Conservation (phyloP, 2,329 filamentous ascomycete species). For the Paecilomyces variotii region DNA sequence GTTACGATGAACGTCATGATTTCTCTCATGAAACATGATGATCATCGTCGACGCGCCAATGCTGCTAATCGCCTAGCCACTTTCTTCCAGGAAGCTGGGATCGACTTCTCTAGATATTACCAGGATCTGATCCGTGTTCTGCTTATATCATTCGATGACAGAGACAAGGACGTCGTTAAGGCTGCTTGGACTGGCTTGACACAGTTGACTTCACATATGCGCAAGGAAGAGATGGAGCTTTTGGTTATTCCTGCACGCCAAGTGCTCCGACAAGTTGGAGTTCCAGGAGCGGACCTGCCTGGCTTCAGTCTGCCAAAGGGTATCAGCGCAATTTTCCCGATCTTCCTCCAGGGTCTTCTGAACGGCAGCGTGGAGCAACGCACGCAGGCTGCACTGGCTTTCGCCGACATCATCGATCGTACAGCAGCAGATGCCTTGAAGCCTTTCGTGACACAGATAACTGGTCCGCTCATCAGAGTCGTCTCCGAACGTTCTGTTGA, state of each 20-base stretch:
- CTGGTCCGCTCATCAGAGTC: conserved; percentile 92
- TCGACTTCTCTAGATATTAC: conserved; percentile 94
- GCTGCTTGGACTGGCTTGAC: conserved; percentile 79
- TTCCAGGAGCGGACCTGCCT: conserved; percentile 72
- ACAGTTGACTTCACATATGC: conserved; percentile 78
- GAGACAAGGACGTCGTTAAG: conserved; percentile 76
- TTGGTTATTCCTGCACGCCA: conserved; percentile 80
- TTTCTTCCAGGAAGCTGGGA: conserved; percentile 71
- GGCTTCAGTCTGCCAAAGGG: conserved; percentile 92
- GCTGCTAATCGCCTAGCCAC: conserved; percentile 73
- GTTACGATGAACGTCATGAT: conserved; percentile 92
- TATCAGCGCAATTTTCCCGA: conserved; percentile 90
- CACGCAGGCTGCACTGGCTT: conserved; percentile 82
- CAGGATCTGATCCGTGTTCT: conserved; percentile 88
- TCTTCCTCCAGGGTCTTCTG: conserved; percentile 96
- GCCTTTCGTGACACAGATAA: conserved; percentile 95
- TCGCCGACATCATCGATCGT: conserved; percentile 91
- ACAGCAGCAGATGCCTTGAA: conserved; percentile 81
- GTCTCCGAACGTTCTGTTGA: conserved; percentile 94
- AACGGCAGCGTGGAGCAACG: conserved; percentile 90
- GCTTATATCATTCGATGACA: conserved; percentile 85
- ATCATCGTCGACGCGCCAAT: conserved; percentile 72
- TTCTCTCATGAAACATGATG: conserved; percentile 80
- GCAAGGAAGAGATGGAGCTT: conserved; percentile 97
- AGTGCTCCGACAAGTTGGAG: conserved; percentile 78